Base-by-base conservation (phyloP, 345 rosid species). In the Turritis glabra region DNA sequence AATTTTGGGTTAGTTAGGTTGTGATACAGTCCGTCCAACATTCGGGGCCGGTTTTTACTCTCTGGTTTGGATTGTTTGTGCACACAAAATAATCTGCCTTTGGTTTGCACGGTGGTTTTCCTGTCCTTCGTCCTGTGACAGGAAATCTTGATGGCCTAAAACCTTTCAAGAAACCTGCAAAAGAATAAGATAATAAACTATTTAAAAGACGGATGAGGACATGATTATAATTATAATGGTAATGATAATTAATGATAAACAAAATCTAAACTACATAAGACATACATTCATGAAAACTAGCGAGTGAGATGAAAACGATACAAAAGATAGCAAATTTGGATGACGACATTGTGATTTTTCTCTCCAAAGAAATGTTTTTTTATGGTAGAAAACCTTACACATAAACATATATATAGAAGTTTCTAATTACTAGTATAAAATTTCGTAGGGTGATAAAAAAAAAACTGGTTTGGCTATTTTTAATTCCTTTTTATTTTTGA, bases 221-320 rank as follows among this genome's bases (percentile, higher is more conserved):
- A 65, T 50, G 17, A 32, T 29, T 32, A 32, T 29, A 5, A 7
- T 18, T 47, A 32, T 17, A 17, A 5, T 17, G 15, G 8, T 56
- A 32, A 48, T 66, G 55, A 64, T 44, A 32, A 43, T 3, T 17
- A 47, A 26, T 2, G 38, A 43, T 63, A 21, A 37, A 21, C 1
- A 27, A 21, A 50, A 65, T 18, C 12, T 65, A 48, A 8, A 33
- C 32, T 32, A 48, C 32, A 32, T 48, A 33, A 14, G n/a, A 51
- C 48, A n/a, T 35, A 52, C 71, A 51, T 35, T 51, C 60, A 35
- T 67, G 47, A 37, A 50, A 5, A 51, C n/a, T 35, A 35, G 23
- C 33, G 3, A 33, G 48, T 0, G 46, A 50, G 51, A 66, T n/a
- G 6, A 66, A 22, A 7, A 66, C 15, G 44, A 50, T 66, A 18